These are phyloP conservation scores for Syzygium syzygioides DNA, from an alignment of 441 rosid genomes.

Conservation along the genomic window DNA sequence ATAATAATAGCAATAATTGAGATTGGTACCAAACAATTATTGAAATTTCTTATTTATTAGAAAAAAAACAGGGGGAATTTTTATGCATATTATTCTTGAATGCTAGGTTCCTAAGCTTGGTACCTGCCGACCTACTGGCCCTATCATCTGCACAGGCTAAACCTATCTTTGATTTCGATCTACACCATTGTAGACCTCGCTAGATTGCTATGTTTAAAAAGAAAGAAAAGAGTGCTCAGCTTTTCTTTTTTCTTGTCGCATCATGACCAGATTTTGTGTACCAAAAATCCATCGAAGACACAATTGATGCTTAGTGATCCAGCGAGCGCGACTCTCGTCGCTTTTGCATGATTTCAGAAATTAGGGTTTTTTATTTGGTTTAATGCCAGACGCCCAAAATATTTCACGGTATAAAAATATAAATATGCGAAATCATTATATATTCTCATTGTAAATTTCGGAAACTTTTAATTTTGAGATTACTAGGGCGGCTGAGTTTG, in stretches of 20 bases:
- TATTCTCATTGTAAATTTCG: background rate
- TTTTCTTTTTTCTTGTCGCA: background rate
- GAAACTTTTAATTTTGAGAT: background rate
- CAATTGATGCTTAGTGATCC: background rate
- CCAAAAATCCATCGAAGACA: background rate
- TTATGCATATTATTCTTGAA: background rate
- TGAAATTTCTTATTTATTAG: background rate
- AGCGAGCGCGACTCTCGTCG: background rate
- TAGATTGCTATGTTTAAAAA: background rate
- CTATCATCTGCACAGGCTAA: background rate
- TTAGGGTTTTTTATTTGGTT: background rate
- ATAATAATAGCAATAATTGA: background rate
- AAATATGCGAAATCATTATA: background rate
- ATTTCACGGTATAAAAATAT: background rate
- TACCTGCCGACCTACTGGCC: background rate
- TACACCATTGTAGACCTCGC: background rate
- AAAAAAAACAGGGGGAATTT: background rate
- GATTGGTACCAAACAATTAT: background rate
- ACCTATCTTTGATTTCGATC: background rate
- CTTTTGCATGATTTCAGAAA: background rate
- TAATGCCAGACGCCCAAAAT: background rate
- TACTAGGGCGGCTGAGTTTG: background rate
- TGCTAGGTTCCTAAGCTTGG: background rate
- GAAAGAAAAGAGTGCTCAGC: background rate
- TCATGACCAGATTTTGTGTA: background rate